Evolutionary conservation across 169 alveolate species (phyloP).

Genomic region (Cryptosporidium felis): DNA sequence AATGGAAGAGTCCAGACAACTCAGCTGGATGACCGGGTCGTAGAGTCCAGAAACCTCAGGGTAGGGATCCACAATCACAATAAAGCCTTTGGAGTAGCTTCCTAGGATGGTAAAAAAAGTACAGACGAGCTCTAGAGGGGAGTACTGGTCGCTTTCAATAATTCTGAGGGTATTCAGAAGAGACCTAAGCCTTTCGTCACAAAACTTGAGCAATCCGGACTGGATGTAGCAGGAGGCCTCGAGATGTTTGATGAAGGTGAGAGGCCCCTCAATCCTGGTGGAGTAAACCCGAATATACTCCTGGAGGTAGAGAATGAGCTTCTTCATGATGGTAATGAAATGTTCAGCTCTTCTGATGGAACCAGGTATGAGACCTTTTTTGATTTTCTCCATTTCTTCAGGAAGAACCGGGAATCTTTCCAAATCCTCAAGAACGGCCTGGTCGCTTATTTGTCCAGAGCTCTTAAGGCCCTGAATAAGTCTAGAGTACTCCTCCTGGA

Average conservation of each 20-base stretch:
- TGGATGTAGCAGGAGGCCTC: constrained; percentile 81
- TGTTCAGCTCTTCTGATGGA: constrained; percentile 93
- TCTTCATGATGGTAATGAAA: constrained; percentile 87
- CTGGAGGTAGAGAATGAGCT: constrained; percentile 88
- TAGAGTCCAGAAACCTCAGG: constrained; percentile 92
- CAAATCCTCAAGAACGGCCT: constrained; percentile 74
- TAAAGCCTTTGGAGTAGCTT: constrained; percentile 93
- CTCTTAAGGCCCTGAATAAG: constrained; percentile 77
- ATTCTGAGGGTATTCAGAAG: constrained; percentile 78
- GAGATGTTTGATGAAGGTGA: constrained; percentile 86
- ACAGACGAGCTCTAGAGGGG: constrained; percentile 83
- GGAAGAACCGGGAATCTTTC: constrained; percentile 86
- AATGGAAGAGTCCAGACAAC: constrained; percentile 95
- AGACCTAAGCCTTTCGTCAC: constrained; percentile 81
- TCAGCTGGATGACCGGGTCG: constrained; percentile 93
- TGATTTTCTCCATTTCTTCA: constrained; percentile 76
- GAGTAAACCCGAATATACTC: constrained; percentile 85
- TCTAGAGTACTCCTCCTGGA: constrained; percentile 81
- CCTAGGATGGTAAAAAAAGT: constrained; percentile 94
- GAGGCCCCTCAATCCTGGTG: constrained; percentile 92
- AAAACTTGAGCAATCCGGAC: constrained; percentile 81
- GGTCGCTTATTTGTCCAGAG: constrained; percentile 75
- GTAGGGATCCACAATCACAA: constrained; percentile 94
- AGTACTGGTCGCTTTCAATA: constrained; percentile 77
- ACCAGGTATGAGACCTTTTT: constrained; percentile 88